These are phyloP conservation scores for Volvariella surrecta DNA, from an alignment of 1,284 basidiomycete genomes.

Conservation along the genomic window DNA sequence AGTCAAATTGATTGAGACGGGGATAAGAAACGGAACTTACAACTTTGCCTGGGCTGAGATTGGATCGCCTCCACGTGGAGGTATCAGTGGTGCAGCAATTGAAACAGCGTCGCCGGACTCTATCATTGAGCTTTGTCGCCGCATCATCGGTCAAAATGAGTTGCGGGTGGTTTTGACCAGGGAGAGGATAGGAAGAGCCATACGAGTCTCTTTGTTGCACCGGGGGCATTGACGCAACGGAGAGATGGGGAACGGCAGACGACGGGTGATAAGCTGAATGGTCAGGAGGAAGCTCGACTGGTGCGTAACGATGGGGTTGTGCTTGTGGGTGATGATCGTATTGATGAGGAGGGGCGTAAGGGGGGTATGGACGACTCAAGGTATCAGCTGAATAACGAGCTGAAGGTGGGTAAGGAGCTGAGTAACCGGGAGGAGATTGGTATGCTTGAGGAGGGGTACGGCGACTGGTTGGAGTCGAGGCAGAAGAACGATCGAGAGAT, in stretches of 20 bases:
- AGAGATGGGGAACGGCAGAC: slow-evolving; percentile 10
- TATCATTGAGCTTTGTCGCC: slow-evolving; percentile 66
- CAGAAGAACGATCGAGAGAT: slow-evolving; percentile 49
- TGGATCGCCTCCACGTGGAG: slow-evolving; percentile 70
- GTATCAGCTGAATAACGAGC: slow-evolving; percentile 9
- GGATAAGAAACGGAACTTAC: slow-evolving; percentile 32
- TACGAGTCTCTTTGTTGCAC: slow-evolving; percentile 13
- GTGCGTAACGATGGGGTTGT: slow-evolving; percentile 13
- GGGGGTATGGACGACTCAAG: slow-evolving; percentile 8
- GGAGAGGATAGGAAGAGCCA: slow-evolving; percentile 25
- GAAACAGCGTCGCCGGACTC: slow-evolving; percentile 66
- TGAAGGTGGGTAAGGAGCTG: slow-evolving; percentile 2
- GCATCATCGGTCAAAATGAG: slow-evolving; percentile 68
- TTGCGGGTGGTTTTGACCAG: slow-evolving; percentile 18
- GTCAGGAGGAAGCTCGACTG: slow-evolving; percentile 6
- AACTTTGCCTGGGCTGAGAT: slow-evolving; percentile 73
- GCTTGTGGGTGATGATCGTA: slow-evolving; percentile 8
- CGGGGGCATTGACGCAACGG: slow-evolving; percentile 9
- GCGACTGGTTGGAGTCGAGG: slow-evolving; percentile 43
- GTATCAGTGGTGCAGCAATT: slow-evolving; percentile 82
- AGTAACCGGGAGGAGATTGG: slow-evolving; percentile 7
- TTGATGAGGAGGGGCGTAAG: too few relatives aligned
- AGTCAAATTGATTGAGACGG: slow-evolving; percentile 5
- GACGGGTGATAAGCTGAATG: too few relatives aligned
- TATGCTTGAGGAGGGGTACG: slow-evolving; percentile 21